A percentile compares a stretch with the other conserved stretches of the same genome.
Conservation (phyloP, 2,329 filamentous ascomycete species). For the Penicillium hordei region DNA sequence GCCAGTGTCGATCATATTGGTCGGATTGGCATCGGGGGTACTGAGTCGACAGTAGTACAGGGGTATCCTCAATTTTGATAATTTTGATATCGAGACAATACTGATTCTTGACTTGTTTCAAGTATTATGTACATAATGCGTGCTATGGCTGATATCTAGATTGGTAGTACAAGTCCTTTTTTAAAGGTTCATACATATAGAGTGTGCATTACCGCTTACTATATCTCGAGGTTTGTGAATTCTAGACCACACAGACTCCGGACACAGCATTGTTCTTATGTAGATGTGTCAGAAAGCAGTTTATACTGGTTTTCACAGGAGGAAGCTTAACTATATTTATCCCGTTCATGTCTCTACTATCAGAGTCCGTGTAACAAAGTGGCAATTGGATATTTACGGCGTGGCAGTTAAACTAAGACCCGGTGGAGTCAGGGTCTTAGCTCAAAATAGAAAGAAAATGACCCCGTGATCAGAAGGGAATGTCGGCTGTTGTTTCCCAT, state of each 20-base stretch:
- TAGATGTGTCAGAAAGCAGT: background rate
- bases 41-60: background rate
- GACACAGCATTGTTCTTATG: background rate
- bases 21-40: background rate
- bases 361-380: background rate
- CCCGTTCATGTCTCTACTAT: too few species aligned
- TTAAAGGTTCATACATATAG: background rate
- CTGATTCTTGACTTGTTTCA: background rate
- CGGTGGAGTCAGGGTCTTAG: background rate
- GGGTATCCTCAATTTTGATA: background rate
- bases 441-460: background rate
- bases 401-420: constrained; percentile 3
- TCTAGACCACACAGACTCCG: background rate
- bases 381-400: background rate
- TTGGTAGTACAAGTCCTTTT: background rate
- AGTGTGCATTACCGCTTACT: background rate
- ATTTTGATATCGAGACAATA: background rate
- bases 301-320: background rate
- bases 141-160: background rate
- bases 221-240: background rate
- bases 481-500: background rate
- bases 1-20: constrained; percentile 4
- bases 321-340: too few species aligned
- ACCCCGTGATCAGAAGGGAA: background rate
- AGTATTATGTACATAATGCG: background rate